phyloP scores from a whole-genome alignment of 768 basidiomycete species.

The Artomyces pyxidatus region DNA sequence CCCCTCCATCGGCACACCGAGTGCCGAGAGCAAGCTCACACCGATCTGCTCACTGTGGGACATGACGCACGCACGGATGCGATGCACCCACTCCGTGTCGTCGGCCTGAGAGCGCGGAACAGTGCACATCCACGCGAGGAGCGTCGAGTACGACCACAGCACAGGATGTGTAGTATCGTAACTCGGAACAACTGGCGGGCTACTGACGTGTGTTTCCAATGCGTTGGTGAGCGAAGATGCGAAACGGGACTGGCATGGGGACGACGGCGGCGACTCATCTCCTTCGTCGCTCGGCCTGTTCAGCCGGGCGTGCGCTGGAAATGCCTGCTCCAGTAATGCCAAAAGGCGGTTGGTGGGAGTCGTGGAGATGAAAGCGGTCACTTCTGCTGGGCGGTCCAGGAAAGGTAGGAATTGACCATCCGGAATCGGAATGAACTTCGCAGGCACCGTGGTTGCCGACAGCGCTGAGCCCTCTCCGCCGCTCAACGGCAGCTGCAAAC shows the following conservation, averaged over 20 bases:
- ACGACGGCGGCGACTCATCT: background rate
- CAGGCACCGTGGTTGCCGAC: background rate
- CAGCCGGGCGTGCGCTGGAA: constrained; percentile 11
- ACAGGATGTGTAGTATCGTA: constrained; percentile 1
- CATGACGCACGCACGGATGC: constrained; percentile 15
- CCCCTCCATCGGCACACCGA: constrained; percentile 17
- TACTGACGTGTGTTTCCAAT: background rate
- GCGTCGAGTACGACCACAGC: constrained; percentile 10
- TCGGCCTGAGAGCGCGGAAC: constrained; percentile 8
- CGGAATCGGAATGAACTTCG: constrained; percentile 7
- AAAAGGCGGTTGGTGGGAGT: constrained; percentile 15
- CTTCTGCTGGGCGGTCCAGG: constrained; percentile 14
- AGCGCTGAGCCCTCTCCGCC: background rate
- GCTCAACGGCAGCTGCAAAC: background rate
- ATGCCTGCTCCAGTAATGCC: constrained; percentile 16
- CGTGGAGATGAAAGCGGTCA: constrained; percentile 13
- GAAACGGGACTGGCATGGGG: background rate
- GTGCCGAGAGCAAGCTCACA: constrained; percentile 13
- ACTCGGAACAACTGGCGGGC: background rate
- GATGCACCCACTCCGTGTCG: constrained; percentile 12
- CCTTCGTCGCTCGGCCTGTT: background rate
- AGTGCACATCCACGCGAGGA: constrained; percentile 16
- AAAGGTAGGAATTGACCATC: constrained; percentile 16
- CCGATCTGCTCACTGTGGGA: constrained; percentile 16
- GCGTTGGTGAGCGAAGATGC: background rate